These are phyloP conservation scores for Thelonectria olida DNA, from an alignment of 2,329 filamentous ascomycete species.

Conservation along the genomic window DNA sequence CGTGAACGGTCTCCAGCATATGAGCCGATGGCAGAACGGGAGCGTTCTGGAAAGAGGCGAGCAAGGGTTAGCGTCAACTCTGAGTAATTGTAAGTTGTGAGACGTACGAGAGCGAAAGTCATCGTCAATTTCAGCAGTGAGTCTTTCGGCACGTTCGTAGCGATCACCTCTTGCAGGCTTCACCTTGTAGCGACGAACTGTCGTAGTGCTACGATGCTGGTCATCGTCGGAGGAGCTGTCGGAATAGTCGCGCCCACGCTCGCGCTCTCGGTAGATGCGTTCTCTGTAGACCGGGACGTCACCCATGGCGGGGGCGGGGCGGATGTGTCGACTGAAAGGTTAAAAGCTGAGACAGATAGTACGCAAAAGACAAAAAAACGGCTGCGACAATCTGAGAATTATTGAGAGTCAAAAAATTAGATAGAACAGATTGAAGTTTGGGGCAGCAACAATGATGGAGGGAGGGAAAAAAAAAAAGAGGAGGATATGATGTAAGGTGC, in stretches of 20 bases:
- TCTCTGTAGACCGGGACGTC: slow-evolving; percentile 45
- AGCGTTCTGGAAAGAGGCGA: slow-evolving; percentile 54
- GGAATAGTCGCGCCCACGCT: slow-evolving; percentile 36
- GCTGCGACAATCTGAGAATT: background rate
- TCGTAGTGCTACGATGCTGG: slow-evolving; percentile 53
- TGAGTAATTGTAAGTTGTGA: slow-evolving; percentile 7
- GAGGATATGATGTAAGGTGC: slow-evolving; percentile 9
- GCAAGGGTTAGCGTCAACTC: slow-evolving; percentile 54
- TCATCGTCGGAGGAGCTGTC: slow-evolving; percentile 55
- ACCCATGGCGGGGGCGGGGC: slow-evolving; percentile 43
- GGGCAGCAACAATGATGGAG: background rate
- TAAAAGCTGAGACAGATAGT: slow-evolving; percentile 7
- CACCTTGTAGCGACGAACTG: slow-evolving; percentile 64
- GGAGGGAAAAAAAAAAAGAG: slow-evolving; percentile 26
- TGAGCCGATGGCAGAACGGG: slow-evolving; percentile 60
- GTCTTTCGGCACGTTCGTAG: slow-evolving; percentile 49
- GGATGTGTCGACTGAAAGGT: slow-evolving; percentile 13
- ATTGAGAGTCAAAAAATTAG: background rate
- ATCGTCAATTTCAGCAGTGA: slow-evolving; percentile 57
- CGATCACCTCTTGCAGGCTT: slow-evolving; percentile 52
- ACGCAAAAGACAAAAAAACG: slow-evolving; percentile 12
- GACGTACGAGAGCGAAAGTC: slow-evolving; percentile 56
- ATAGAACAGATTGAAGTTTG: slow-evolving; percentile 14
- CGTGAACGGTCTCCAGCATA: slow-evolving; percentile 50
- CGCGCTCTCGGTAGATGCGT: slow-evolving; percentile 46